phyloP scores from a whole-genome alignment of 164 flowering plant genomes.

The Aristolochia contorta region DNA sequence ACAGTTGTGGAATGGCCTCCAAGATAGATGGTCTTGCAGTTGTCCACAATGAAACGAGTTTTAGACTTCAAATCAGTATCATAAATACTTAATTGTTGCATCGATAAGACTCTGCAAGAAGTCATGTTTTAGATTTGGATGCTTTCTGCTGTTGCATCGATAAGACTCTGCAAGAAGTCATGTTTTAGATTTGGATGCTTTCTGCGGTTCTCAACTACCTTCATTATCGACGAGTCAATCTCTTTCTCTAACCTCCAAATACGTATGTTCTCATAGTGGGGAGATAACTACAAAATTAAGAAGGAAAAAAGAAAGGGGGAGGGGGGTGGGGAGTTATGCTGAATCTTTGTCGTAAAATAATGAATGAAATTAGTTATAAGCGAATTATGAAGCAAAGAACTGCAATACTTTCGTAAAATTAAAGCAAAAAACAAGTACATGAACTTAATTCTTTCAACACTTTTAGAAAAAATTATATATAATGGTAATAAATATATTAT shows the following conservation, averaged over 20 bases:
- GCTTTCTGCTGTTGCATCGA: slow-evolving; percentile 15
- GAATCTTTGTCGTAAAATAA: no score
- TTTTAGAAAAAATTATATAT: no score
- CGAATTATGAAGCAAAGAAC: not conserved
- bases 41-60: slow-evolving; percentile 35
- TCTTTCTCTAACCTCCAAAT: slow-evolving; percentile 57
- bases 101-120: no score
- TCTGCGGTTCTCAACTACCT: slow-evolving; percentile 31
- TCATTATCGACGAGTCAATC: slow-evolving; percentile 43
- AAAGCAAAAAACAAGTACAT: not conserved
- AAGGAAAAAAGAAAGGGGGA: not conserved
- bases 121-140: no score
- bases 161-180: slow-evolving; percentile 47
- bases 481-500: no score
- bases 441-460: not conserved
- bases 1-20: slow-evolving; percentile 40
- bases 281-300: not conserved
- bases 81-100: no score
- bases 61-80: not conserved
- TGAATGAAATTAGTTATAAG: not conserved
- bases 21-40: slow-evolving; percentile 60
- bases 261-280: slow-evolving; percentile 12
- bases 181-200: slow-evolving; percentile 3
- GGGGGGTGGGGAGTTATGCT: no score
- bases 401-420: not conserved